Percentiles rank a stretch among this genome's conserved stretches.
These are phyloP conservation scores for Tephrocybe sp. DNA, from an alignment of 768 basidiomycete species.

Conservation along the genomic window DNA sequence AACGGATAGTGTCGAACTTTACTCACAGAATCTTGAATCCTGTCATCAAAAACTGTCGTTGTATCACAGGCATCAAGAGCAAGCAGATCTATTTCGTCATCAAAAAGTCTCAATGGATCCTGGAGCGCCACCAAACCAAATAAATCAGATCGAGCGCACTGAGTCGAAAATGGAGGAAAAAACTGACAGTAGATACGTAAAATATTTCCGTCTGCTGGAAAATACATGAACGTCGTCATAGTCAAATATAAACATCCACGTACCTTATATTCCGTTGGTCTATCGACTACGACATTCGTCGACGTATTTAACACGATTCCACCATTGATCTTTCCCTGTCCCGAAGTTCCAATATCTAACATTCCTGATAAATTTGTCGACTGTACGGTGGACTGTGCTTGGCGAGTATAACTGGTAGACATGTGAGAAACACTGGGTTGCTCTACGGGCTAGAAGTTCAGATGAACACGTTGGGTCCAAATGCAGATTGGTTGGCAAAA, in stretches of 20 bases:
- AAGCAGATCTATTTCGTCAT: conserved; percentile 1
- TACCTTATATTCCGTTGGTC: too few relatives aligned
- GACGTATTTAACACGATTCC: too few relatives aligned
- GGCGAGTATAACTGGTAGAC: background rate
- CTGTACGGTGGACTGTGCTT: background rate
- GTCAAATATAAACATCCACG: background rate
- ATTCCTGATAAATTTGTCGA: too few relatives aligned
- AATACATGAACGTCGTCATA: background rate
- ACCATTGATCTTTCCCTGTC: too few relatives aligned
- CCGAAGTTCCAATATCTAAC: too few relatives aligned
- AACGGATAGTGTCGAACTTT: background rate
- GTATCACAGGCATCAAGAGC: background rate
- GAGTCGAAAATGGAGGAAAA: background rate
- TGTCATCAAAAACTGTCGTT: too few relatives aligned
- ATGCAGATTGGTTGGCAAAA: too few relatives aligned
- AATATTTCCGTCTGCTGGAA: background rate
- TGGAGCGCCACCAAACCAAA: background rate
- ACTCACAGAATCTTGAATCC: background rate
- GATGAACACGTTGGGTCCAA: background rate
- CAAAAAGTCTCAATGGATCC: conserved; percentile 5
- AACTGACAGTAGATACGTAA: background rate
- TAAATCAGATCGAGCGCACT: background rate
- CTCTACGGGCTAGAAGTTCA: background rate
- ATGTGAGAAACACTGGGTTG: background rate
- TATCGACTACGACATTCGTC: background rate